Conservation (phyloP, 2,329 filamentous ascomycete species). For the Amylocarpus encephaloides region DNA sequence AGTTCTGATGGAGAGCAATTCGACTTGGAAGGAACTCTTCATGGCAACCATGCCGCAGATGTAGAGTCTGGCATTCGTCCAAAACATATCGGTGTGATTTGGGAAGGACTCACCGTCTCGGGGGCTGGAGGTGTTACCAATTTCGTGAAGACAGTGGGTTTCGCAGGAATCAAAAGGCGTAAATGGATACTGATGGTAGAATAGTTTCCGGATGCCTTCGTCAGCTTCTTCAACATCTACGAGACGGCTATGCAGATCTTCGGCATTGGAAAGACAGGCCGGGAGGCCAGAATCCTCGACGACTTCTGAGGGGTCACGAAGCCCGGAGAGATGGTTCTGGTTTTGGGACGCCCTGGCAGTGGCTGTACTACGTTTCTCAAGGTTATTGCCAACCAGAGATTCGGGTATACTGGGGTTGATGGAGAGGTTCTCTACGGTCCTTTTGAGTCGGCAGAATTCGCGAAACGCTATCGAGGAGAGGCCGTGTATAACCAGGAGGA, state of each 20-base stretch:
- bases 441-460: constrained; percentile 64
- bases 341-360: constrained; percentile 32
- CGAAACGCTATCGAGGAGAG: constrained; percentile 68
- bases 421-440: constrained; percentile 75
- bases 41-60: constrained; percentile 65
- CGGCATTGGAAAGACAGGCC: constrained; percentile 59
- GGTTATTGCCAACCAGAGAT: constrained; percentile 48
- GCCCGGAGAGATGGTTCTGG: constrained; percentile 71
- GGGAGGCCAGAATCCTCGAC: constrained; percentile 67
- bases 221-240: constrained; percentile 70
- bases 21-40: constrained; percentile 67
- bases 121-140: constrained; percentile 70
- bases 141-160: constrained; percentile 48
- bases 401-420: constrained; percentile 35
- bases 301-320: constrained; percentile 64
- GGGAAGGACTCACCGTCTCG: constrained; percentile 70
- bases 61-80: constrained; percentile 70
- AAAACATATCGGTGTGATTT: constrained; percentile 75
- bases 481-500: constrained; percentile 83
- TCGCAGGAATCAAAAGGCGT: neutral
- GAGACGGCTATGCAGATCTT: constrained; percentile 58
- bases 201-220: constrained; percentile 60
- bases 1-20: constrained; percentile 52
- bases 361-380: constrained; percentile 51
- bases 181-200: neutral